These are phyloP conservation scores for Candida methanosorbosa DNA, from an alignment of 805 yeast genomes.

Conservation along the genomic window DNA sequence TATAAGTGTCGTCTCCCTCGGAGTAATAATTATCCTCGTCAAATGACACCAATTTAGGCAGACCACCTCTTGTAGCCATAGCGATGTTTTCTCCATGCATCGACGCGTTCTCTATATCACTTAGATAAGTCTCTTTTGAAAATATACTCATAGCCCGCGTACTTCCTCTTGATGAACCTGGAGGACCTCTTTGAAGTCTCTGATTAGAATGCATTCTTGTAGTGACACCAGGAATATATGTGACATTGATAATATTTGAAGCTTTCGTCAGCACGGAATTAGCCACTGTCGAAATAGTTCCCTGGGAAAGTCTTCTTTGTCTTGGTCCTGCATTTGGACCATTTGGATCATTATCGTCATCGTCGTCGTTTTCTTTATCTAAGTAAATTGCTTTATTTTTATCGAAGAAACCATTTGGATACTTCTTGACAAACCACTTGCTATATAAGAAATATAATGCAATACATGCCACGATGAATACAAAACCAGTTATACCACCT, in stretches of 20 bases:
- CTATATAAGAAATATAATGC: constrained; percentile 32
- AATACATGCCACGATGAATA: constrained; percentile 26
- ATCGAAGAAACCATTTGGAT: constrained; percentile 22
- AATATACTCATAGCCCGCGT: constrained; percentile 17
- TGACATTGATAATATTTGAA: constrained; percentile 83
- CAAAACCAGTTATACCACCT: constrained; percentile 67
- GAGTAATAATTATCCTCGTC: constrained; percentile 18
- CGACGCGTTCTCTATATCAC: constrained; percentile 24
- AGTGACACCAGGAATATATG: constrained; percentile 91
- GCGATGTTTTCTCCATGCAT: constrained; percentile 24
- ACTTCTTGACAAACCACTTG: constrained; percentile 31
- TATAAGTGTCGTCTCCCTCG: constrained; percentile 14
- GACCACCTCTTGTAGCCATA: constrained; percentile 13
- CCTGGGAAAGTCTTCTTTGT: constrained; percentile 19
- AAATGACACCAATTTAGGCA: constrained; percentile 17
- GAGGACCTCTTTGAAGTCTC: background rate
- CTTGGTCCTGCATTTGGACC: constrained; percentile 4
- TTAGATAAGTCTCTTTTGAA: constrained; percentile 24
- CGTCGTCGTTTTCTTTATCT: constrained; percentile 15
- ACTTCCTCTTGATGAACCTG: background rate
- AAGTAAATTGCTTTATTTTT: constrained; percentile 15
- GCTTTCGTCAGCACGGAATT: constrained; percentile 69
- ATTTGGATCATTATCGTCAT: constrained; percentile 18
- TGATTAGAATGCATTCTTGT: constrained; percentile 31
- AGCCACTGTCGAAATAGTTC: constrained; percentile 31